A percentile compares a stretch with the other conserved stretches of the same genome.
These are phyloP conservation scores for Phaseolus coccineus DNA, from an alignment of 331 rosid species.

Conservation along the genomic window DNA sequence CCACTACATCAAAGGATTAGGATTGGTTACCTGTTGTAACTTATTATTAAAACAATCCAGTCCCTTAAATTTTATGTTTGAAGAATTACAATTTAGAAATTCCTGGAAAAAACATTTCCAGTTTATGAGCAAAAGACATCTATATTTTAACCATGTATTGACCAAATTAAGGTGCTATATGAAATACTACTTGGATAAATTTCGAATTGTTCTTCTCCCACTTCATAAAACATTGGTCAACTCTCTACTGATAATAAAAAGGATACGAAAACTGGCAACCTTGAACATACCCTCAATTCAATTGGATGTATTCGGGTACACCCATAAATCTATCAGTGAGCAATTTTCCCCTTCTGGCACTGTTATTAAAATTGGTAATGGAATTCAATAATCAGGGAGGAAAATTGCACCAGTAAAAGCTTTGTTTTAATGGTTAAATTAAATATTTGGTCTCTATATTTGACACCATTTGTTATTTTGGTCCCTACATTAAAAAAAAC, in stretches of 20 bases:
- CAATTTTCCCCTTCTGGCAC: background rate
- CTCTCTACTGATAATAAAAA: conserved; percentile 11
- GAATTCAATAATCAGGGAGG: background rate
- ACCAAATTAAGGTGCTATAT: background rate
- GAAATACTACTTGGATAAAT: background rate
- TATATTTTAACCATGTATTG: background rate
- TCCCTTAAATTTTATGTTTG: conserved; percentile 6
- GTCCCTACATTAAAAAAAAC: background rate
- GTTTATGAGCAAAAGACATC: background rate
- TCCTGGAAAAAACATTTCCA: conserved; percentile 12
- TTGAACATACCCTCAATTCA: conserved; percentile 4
- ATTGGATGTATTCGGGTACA: conserved; percentile 13
- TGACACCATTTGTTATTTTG: background rate
- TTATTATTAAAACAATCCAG: background rate
- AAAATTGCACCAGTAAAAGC: conserved; percentile 12
- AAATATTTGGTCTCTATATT: background rate
- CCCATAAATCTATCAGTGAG: background rate
- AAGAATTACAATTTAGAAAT: conserved; percentile 16
- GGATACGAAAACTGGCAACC: background rate
- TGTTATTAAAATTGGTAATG: background rate
- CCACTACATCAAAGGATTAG: background rate
- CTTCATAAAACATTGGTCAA: background rate
- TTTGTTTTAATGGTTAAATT: conserved; percentile 15
- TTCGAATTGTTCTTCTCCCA: background rate
- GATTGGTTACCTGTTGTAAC: conserved; percentile 8